Percentiles rank a stretch among this genome's conserved stretches.
These are phyloP conservation scores for Globisporangium yorkense DNA, from an alignment of 352 stramenopile species.

Conservation along the genomic window DNA sequence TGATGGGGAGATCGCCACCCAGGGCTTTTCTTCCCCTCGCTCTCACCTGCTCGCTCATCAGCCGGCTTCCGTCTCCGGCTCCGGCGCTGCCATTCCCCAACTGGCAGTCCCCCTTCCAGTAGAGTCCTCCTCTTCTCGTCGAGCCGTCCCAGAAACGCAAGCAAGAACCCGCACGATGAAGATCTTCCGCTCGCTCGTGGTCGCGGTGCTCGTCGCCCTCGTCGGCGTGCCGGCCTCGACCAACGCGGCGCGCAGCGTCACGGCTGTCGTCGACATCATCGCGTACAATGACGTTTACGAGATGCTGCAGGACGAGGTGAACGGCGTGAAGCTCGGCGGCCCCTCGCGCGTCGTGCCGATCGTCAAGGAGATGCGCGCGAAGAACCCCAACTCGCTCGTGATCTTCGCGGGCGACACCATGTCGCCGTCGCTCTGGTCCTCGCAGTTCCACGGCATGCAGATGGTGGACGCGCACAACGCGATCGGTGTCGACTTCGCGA, in stretches of 20 bases:
- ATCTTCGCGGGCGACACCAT: slow-evolving; percentile 78
- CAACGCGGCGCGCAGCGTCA: slow-evolving; percentile 24
- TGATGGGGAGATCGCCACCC: not conserved
- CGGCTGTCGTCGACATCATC: slow-evolving; percentile 53
- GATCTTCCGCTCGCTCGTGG: slow-evolving; percentile 21
- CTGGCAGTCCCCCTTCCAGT: slow-evolving; percentile 10
- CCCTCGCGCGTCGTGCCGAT: slow-evolving; percentile 70
- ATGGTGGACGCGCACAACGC: slow-evolving; percentile 76
- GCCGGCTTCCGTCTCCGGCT: too few relatives aligned
- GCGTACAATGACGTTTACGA: slow-evolving; percentile 84
- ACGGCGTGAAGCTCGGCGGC: slow-evolving; percentile 56
- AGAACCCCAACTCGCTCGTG: slow-evolving; percentile 66
- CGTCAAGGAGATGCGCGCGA: slow-evolving; percentile 43
- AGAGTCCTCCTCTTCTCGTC: not conserved
- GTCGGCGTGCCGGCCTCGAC: slow-evolving; percentile 4
- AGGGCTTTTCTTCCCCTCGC: not conserved
- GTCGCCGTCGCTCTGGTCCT: slow-evolving; percentile 78
- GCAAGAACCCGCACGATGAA: slow-evolving; percentile 15
- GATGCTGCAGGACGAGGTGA: slow-evolving; percentile 58
- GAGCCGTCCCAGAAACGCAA: too few relatives aligned
- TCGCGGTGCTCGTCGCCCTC: slow-evolving; percentile 20
- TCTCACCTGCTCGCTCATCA: not conserved
- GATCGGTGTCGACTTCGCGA: slow-evolving; percentile 66
- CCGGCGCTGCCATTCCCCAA: slow-evolving; percentile 15
- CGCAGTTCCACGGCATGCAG: slow-evolving; percentile 73